Conservation (phyloP, 2,329 filamentous ascomycete genomes). For the Aspergillus ruber region DNA sequence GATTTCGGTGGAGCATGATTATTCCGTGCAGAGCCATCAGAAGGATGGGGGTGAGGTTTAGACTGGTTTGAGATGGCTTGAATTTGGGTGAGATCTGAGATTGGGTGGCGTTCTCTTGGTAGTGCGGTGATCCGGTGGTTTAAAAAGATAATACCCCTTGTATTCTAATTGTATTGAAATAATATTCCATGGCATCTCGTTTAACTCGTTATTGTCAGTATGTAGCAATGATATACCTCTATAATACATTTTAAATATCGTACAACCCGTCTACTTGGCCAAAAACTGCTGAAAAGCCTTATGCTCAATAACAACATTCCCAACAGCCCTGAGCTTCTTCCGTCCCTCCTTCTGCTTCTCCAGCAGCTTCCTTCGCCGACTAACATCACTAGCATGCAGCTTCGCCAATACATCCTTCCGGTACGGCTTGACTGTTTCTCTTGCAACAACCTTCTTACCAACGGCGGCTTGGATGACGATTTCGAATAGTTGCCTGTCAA, state of each 20-base stretch:
- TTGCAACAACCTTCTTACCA: constrained; percentile 73
- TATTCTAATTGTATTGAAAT: no score
- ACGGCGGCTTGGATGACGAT: constrained; percentile 88
- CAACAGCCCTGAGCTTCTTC: constrained; percentile 69
- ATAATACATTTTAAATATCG: background rate
- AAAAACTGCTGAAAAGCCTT: constrained; percentile 92
- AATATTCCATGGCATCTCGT: no score
- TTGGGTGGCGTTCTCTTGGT: background rate
- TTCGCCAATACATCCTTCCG: constrained; percentile 92
- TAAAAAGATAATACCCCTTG: no score
- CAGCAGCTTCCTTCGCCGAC: constrained; percentile 73
- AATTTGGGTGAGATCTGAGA: background rate
- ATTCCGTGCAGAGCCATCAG: constrained; percentile 17
- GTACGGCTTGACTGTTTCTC: constrained; percentile 94
- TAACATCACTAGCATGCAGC: constrained; percentile 83
- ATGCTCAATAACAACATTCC: constrained; percentile 94
- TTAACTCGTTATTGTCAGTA: background rate
- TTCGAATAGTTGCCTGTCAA: constrained; percentile 95
- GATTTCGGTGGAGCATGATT: constrained; percentile 25
- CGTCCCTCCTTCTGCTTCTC: constrained; percentile 96
- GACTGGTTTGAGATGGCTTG: background rate
- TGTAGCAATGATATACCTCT: background rate
- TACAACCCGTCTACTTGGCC: constrained; percentile 53
- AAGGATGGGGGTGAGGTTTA: constrained; percentile 3
- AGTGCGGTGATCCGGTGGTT: no score